phyloP scores from a whole-genome alignment of 371 early-diverging fungal genomes.

The Gilbertella persicaria region DNA sequence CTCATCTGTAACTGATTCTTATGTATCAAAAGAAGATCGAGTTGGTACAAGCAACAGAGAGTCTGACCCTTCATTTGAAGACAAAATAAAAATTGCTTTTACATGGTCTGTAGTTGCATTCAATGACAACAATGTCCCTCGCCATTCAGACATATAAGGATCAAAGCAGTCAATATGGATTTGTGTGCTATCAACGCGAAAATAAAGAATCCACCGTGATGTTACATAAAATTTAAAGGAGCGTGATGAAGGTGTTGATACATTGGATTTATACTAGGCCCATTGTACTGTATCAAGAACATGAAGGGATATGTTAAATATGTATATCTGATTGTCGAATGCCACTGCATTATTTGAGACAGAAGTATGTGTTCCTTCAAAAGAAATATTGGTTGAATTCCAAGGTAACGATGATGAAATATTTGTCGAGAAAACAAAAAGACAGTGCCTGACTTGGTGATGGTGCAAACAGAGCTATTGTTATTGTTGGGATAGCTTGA shows the following conservation, averaged over 20 bases:
- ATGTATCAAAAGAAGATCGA: constrained; percentile 1
- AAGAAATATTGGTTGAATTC: constrained; percentile 6
- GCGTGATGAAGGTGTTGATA: neutral
- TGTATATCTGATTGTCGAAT: neutral
- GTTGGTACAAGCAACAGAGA: constrained; percentile 2
- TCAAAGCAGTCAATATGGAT: constrained; percentile 10
- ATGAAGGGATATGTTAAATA: neutral
- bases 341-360: no score
- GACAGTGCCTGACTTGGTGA: constrained; percentile 13
- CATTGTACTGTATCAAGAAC: constrained; percentile 8
- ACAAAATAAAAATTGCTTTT: neutral
- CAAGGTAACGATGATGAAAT: constrained; percentile 4
- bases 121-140: constrained; percentile 1
- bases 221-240: constrained; percentile 6
- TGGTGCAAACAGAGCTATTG: constrained; percentile 2
- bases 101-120: neutral
- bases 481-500: neutral
- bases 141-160: constrained; percentile 6
- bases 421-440: neutral
- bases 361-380: neutral
- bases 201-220: constrained; percentile 18
- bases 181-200: neutral
- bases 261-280: neutral
- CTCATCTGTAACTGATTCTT: no score
- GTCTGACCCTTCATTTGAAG: constrained; percentile 2